Conservation (phyloP, 768 basidiomycete species). For the Boletus rufocinnamomeus region DNA sequence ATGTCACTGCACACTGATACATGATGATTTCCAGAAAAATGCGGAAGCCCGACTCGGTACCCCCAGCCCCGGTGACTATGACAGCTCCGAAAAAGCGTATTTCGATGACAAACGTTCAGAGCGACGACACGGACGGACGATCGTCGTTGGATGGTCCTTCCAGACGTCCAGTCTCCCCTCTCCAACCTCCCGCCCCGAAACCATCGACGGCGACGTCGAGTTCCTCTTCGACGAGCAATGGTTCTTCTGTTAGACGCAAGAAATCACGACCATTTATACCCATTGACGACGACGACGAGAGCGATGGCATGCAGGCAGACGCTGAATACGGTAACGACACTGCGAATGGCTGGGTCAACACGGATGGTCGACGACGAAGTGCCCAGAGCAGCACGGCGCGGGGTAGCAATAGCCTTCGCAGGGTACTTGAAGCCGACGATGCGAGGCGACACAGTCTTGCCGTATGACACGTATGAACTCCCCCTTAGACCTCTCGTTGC, state of each 20-base stretch:
- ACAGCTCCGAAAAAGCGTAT: constrained; percentile 46
- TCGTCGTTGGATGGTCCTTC: constrained; percentile 39
- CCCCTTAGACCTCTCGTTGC: constrained; percentile 15
- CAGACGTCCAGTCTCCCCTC: constrained; percentile 36
- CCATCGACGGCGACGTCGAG: constrained; percentile 41
- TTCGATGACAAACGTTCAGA: constrained; percentile 34
- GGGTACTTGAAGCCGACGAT: constrained; percentile 48
- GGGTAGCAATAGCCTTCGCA: constrained; percentile 33
- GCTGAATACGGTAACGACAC: constrained; percentile 53
- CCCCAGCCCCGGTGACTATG: constrained; percentile 36
- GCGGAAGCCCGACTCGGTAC: constrained; percentile 74
- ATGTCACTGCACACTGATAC: constrained; percentile 10
- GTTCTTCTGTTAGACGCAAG: constrained; percentile 45
- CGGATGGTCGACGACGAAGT: constrained; percentile 57
- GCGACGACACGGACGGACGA: constrained; percentile 43
- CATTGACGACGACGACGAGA: constrained; percentile 56
- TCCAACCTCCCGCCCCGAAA: constrained; percentile 36
- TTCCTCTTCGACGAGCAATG: constrained; percentile 29
- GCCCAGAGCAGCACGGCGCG: constrained; percentile 20
- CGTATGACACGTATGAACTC: constrained; percentile 44
- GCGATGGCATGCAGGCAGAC: constrained; percentile 72
- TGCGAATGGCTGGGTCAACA: constrained; percentile 52
- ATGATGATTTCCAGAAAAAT: constrained; percentile 62
- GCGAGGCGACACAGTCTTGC: constrained; percentile 68
- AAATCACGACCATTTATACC: constrained; percentile 52